Conservation (phyloP, 495 filamentous ascomycete species). For the Penicillium ucsense region DNA sequence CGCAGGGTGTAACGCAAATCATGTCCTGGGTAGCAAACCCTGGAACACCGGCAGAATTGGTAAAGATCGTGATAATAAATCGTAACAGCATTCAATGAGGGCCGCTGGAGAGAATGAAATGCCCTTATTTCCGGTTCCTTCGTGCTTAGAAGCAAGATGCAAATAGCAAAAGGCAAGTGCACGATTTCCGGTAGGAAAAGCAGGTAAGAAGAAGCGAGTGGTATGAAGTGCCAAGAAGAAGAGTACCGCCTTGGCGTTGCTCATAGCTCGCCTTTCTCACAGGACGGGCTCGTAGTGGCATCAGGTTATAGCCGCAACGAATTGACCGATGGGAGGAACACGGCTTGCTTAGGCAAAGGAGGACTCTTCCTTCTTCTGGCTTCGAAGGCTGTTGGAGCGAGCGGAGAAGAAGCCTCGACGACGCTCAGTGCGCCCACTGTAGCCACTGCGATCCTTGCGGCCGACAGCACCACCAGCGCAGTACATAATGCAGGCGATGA, state of each 20-base stretch:
- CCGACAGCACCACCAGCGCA: conserved; percentile 42
- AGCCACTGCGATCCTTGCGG: conserved; percentile 24
- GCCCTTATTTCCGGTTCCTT: too few species aligned
- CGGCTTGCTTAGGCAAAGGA: conserved; percentile 13
- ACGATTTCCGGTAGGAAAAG: too few species aligned
- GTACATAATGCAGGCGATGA: conserved; percentile 64
- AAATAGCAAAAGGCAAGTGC: background rate
- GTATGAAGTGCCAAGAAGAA: too few species aligned
- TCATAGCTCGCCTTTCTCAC: too few species aligned
- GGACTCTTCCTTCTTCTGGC: conserved; percentile 26
- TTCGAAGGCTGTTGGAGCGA: conserved; percentile 25
- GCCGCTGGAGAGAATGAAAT: background rate
- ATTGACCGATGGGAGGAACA: background rate
- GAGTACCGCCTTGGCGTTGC: too few species aligned
- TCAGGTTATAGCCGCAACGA: too few species aligned
- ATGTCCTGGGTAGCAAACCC: too few species aligned
- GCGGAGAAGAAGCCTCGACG: conserved; percentile 36
- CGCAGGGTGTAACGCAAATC: too few species aligned
- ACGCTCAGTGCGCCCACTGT: conserved; percentile 32
- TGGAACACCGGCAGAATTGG: background rate
- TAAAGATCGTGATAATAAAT: conserved; percentile 18
- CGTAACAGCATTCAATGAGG: conserved; percentile 18
- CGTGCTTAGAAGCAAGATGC: too few species aligned
- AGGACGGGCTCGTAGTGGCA: too few species aligned
- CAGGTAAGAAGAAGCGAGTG: too few species aligned